Evolutionary conservation across 1,139 yeast species (phyloP).

Genomic region (Scheffersomyces parashehatae): DNA sequence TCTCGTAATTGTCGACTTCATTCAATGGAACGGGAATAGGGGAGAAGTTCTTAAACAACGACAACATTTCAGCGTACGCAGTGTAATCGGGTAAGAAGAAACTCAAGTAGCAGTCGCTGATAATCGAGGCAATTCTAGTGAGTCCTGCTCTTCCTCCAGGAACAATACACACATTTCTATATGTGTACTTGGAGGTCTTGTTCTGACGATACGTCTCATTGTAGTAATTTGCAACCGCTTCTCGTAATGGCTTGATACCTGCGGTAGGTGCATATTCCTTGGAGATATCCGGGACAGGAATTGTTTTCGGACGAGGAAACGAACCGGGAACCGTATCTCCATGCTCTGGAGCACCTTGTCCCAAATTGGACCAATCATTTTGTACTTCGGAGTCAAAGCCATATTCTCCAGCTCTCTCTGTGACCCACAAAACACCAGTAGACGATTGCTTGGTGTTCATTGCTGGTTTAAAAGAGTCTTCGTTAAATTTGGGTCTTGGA

Average conservation of each 20-base stretch:
- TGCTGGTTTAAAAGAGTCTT: conserved; percentile 57
- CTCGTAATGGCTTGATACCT: conserved; percentile 57
- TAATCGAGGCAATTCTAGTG: conserved; percentile 66
- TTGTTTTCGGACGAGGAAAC: conserved; percentile 53
- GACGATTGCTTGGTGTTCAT: conserved; percentile 63
- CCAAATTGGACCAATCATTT: conserved; percentile 62
- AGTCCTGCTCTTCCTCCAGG: conserved; percentile 74
- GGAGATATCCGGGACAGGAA: conserved; percentile 53
- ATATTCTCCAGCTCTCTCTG: conserved; percentile 63
- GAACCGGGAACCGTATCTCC: conserved; percentile 65
- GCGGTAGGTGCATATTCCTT: conserved; percentile 70
- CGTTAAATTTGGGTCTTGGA: conserved; percentile 49
- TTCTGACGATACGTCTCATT: conserved; percentile 57
- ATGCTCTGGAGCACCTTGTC: conserved; percentile 73
- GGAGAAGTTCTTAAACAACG: conserved; percentile 64
- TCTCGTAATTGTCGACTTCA: conserved; percentile 60
- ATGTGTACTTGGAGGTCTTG: conserved; percentile 56
- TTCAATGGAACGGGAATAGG: conserved; percentile 68
- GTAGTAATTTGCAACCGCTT: conserved; percentile 63
- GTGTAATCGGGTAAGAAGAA: conserved; percentile 71
- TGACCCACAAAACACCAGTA: conserved; percentile 71
- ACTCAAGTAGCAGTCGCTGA: conserved; percentile 61
- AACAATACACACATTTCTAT: conserved; percentile 66
- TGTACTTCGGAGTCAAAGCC: conserved; percentile 53
- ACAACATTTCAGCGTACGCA: conserved; percentile 72